phyloP scores from a whole-genome alignment of 176 grass and related monocot genomes.

The Triticum dicoccoides region DNA sequence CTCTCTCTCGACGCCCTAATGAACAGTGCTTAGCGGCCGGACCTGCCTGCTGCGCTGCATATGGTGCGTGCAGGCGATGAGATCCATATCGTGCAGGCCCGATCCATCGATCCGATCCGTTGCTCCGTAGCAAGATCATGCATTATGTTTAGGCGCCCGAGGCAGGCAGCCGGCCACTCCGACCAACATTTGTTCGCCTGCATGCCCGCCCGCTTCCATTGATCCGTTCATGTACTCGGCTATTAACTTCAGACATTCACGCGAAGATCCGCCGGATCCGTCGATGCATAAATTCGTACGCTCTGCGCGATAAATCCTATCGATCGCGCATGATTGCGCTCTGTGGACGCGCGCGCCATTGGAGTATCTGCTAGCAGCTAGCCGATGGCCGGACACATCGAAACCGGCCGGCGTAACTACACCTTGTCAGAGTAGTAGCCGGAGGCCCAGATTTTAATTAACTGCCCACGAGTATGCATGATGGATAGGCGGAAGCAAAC shows the following conservation, averaged over 20 bases:
- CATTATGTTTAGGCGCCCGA: neutral
- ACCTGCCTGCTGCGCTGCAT: neutral
- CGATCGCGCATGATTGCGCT: neutral
- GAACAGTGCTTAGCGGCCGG: neutral
- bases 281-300: too few species aligned
- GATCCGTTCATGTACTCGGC: too few species aligned
- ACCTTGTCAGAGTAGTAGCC: neutral
- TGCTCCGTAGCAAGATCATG: neutral
- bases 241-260: neutral
- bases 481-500: neutral
- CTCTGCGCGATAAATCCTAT: neutral
- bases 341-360: neutral
- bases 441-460: neutral
- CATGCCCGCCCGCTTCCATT: too few species aligned
- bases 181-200: neutral
- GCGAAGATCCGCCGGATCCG: neutral
- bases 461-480: neutral
- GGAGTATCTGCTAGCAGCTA: neutral
- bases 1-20: neutral
- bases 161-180: too few species aligned
- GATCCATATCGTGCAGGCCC: neutral
- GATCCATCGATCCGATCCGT: neutral
- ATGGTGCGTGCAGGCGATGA: neutral
- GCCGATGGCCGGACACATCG: neutral
- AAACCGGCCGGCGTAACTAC: neutral